Percentiles rank a stretch among this genome's conserved stretches.
Conservation (phyloP, 805 yeast genomes). For the Cephaloascus albidus region DNA sequence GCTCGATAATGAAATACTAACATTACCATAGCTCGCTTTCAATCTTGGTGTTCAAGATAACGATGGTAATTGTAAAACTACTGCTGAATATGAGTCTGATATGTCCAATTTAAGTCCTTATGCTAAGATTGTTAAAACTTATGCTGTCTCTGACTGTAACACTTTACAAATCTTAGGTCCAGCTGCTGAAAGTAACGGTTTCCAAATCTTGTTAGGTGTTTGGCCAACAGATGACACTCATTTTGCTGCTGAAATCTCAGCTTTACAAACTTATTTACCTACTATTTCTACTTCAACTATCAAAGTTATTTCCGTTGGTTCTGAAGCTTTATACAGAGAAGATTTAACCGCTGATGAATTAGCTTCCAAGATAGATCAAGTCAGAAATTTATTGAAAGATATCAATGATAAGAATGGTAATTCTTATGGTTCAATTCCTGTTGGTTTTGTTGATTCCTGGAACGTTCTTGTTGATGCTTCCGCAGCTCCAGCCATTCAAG, state of each 20-base stretch:
- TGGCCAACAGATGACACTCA: conserved; percentile 91
- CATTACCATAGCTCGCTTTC: conserved; percentile 48
- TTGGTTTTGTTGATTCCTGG: conserved; percentile 97
- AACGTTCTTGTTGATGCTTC: conserved; percentile 78
- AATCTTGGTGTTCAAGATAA: conserved; percentile 78
- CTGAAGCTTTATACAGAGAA: conserved; percentile 89
- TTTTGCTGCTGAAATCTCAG: conserved; percentile 63
- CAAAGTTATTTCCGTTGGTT: conserved; percentile 80
- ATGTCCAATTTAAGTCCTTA: conserved; percentile 48
- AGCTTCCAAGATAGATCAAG: conserved; percentile 54
- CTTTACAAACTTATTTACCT: conserved; percentile 67
- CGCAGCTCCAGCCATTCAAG: conserved; percentile 60
- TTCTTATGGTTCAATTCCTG: conserved; percentile 61
- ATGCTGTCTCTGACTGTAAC: conserved; percentile 92
- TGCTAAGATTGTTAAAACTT: conserved; percentile 67
- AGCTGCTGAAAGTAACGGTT: conserved; percentile 71
- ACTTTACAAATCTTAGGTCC: conserved; percentile 80
- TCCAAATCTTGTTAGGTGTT: conserved; percentile 72
- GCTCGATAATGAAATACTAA: neutral
- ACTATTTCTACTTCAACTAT: conserved; percentile 57
- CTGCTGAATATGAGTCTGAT: conserved; percentile 63
- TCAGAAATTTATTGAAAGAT: conserved; percentile 49
- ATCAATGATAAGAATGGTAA: conserved; percentile 77
- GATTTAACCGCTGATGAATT: conserved; percentile 72
- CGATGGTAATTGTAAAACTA: conserved; percentile 66